These are phyloP conservation scores for Xylariaceae sp. DNA, from an alignment of 2,329 filamentous ascomycete genomes.

Conservation along the genomic window DNA sequence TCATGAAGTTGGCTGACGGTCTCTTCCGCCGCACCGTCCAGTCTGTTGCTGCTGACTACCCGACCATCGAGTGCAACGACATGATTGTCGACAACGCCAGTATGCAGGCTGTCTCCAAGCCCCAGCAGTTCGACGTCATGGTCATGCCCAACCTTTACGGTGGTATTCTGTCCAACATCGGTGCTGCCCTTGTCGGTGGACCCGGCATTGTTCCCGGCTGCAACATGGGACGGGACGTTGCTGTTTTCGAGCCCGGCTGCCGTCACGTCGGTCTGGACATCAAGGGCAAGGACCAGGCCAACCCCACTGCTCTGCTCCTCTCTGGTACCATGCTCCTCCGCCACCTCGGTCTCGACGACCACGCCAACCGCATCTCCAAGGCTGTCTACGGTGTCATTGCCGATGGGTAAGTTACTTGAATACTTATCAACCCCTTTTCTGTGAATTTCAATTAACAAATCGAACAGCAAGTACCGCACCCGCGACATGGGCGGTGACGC, in stretches of 20 bases:
- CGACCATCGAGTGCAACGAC: constrained; percentile 91
- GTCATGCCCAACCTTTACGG: constrained; percentile 99
- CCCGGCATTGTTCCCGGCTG: constrained; percentile 96
- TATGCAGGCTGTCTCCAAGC: constrained; percentile 95
- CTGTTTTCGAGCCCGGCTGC: constrained; percentile 98
- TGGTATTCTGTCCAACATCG: constrained; percentile 98
- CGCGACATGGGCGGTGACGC: constrained; percentile 91
- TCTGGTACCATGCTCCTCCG: constrained; percentile 95
- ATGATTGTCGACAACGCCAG: constrained; percentile 99
- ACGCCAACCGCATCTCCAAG: constrained; percentile 97
- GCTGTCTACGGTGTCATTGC: constrained; percentile 72
- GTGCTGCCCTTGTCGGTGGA: constrained; percentile 91
- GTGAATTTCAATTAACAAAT: constrained; percentile 36
- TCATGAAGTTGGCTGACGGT: constrained; percentile 99
- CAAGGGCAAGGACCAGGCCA: constrained; percentile 99
- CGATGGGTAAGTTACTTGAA: constrained; percentile 64
- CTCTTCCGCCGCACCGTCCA: constrained; percentile 98
- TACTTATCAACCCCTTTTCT: constrained; percentile 1
- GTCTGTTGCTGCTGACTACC: constrained; percentile 87
- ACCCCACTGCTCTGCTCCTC: constrained; percentile 92
- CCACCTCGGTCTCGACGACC: constrained; percentile 94
- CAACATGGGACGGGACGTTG: constrained; percentile 99
- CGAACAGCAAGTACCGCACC: constrained; percentile 71
- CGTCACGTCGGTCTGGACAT: constrained; percentile 99
- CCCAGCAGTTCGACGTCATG: constrained; percentile 99